phyloP scores from a whole-genome alignment of 768 basidiomycete species.

The Kondoa malvinella region DNA sequence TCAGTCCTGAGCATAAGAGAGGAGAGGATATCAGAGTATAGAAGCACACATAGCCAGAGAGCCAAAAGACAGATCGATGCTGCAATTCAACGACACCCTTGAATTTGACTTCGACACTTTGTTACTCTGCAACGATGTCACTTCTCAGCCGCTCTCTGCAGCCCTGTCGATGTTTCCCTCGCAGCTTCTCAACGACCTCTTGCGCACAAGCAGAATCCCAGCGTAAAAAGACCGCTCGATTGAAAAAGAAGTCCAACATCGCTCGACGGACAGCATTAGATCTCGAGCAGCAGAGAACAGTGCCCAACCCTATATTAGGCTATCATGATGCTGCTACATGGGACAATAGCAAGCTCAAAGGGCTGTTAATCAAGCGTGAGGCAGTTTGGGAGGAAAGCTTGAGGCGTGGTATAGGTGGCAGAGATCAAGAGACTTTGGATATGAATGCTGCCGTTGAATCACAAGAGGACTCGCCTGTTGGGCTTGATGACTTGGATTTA shows the following conservation, averaged over 20 bases:
- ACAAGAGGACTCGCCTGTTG: neutral
- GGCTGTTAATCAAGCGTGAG: constrained; percentile 18
- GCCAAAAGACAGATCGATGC: too few relatives aligned
- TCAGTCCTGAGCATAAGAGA: too few relatives aligned
- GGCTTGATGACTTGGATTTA: neutral
- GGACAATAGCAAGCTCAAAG: constrained; percentile 44
- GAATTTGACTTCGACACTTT: too few relatives aligned
- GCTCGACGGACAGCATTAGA: constrained; percentile 38
- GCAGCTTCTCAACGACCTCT: too few relatives aligned
- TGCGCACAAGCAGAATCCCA: constrained; percentile 17
- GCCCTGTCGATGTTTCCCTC: too few relatives aligned
- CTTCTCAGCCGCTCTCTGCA: too few relatives aligned
- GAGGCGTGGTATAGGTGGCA: constrained; percentile 5
- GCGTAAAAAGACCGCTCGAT: constrained; percentile 27
- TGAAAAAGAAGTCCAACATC: constrained; percentile 30
- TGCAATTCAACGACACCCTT: too few relatives aligned
- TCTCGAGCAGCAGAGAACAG: constrained; percentile 34
- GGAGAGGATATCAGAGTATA: too few relatives aligned
- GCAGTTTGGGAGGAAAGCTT: constrained; percentile 11
- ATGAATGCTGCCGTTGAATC: constrained; percentile 21
- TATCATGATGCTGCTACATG: constrained; percentile 53
- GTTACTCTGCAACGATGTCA: too few relatives aligned
- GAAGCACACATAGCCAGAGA: too few relatives aligned
- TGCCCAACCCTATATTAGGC: constrained; percentile 59
- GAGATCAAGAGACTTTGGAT: constrained; percentile 5